Percentiles rank a stretch among this genome's conserved stretches.
Evolutionary conservation across 805 yeast species (phyloP).

Genomic region (Saturnispora sanitii): DNA sequence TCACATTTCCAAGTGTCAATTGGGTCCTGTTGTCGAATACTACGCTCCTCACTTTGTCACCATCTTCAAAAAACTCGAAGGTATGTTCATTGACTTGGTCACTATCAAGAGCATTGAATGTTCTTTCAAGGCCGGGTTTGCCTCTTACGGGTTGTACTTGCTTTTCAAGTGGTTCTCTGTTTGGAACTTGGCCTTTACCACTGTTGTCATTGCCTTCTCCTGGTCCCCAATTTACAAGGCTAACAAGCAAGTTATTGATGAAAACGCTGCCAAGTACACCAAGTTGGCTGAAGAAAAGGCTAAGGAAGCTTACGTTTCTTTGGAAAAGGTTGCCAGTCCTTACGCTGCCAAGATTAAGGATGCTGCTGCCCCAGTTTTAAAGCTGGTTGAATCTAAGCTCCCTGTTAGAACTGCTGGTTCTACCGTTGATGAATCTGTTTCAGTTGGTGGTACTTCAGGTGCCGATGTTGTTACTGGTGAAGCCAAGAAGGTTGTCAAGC

Average conservation of each 20-base stretch:
- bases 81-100: conserved; percentile 43
- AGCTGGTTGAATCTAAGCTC: conserved; percentile 44
- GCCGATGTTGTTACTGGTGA: background rate
- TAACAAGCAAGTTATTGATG: conserved; percentile 72
- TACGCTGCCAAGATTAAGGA: conserved; percentile 45
- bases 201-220: conserved; percentile 57
- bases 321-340: conserved; percentile 43
- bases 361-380: conserved; percentile 59
- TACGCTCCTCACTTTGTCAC: conserved; percentile 29
- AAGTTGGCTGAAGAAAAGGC: conserved; percentile 43
- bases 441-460: background rate
- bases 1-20: conserved; percentile 28
- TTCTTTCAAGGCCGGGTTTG: conserved; percentile 64
- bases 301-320: conserved; percentile 30
- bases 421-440: conserved; percentile 37
- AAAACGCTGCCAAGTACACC: conserved; percentile 38
- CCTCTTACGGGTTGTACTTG: conserved; percentile 54
- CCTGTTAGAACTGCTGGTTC: conserved; percentile 65
- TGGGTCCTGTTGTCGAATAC: conserved; percentile 22
- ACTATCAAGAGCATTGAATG: conserved; percentile 63
- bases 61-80: conserved; percentile 41
- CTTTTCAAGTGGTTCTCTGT: conserved; percentile 69
- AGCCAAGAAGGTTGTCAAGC: conserved; percentile 5
- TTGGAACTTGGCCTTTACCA: conserved; percentile 50
- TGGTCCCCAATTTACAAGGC: conserved; percentile 64